These are phyloP conservation scores for Excoecaria agallocha DNA, from an alignment of 345 rosid species.

Conservation along the genomic window DNA sequence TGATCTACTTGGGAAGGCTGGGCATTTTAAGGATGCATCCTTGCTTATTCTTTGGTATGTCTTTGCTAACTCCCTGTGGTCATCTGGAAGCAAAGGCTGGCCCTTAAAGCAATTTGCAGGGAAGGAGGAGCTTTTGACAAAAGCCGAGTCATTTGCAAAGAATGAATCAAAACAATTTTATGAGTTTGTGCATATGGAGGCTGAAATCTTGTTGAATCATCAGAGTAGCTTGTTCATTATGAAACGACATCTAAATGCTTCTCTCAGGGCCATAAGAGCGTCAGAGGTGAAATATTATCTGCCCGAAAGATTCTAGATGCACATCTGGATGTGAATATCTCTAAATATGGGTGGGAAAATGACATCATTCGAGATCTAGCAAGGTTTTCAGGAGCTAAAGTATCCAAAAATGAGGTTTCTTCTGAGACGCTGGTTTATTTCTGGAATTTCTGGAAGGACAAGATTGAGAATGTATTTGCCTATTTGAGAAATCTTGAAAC, in stretches of 20 bases:
- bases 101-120: conserved; percentile 38
- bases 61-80: conserved; percentile 45
- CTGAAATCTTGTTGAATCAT: conserved; percentile 25
- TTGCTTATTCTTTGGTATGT: conserved; percentile 33
- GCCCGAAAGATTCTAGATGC: conserved; percentile 41
- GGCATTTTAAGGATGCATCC: conserved; percentile 33
- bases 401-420: conserved; percentile 19
- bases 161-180: conserved; percentile 24
- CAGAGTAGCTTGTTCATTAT: conserved; percentile 19
- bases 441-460: conserved; percentile 49
- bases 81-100: conserved; percentile 42
- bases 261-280: conserved; percentile 31
- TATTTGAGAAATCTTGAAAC: conserved; percentile 15
- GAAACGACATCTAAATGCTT: conserved; percentile 31
- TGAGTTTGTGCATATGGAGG: conserved; percentile 30
- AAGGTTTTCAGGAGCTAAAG: conserved; percentile 16
- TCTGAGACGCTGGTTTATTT: conserved; percentile 37
- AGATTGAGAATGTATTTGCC: conserved; percentile 24
- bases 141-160: conserved; percentile 37
- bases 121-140: conserved; percentile 33
- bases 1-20: conserved; percentile 37
- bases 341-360: conserved; percentile 32
- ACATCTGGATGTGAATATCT: conserved; percentile 20
- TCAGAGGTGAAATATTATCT: conserved; percentile 37
- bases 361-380: conserved; percentile 21